phyloP scores from a whole-genome alignment of 306 rosid species.

The Pyrus communis region DNA sequence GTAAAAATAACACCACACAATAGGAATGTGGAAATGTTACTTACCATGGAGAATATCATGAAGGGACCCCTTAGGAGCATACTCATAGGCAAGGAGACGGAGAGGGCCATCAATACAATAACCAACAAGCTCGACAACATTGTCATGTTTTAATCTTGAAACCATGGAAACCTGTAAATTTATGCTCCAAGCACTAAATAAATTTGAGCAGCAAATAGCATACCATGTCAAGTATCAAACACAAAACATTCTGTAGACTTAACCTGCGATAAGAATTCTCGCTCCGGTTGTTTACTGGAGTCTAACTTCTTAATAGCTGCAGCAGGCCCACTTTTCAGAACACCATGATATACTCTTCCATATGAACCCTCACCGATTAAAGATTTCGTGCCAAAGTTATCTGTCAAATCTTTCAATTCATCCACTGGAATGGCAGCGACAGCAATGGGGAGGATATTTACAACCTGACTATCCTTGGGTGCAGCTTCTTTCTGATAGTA shows the following conservation, averaged over 20 bases:
- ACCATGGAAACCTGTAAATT: constrained; percentile 58
- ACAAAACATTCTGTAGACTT: not conserved
- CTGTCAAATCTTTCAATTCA: constrained; percentile 59
- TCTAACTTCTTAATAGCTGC: constrained; percentile 77
- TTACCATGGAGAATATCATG: constrained; percentile 72
- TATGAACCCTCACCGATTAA: constrained; percentile 81
- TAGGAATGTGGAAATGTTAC: not conserved
- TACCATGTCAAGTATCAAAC: not conserved
- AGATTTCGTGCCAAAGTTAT: constrained; percentile 54
- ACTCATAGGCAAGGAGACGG: constrained; percentile 64
- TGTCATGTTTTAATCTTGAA: constrained; percentile 71
- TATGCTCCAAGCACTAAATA: not conserved
- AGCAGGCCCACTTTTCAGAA: constrained; percentile 41
- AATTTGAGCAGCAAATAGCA: not conserved
- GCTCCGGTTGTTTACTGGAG: constrained; percentile 61
- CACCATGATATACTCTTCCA: constrained; percentile 61
- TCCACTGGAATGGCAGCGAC: constrained; percentile 61
- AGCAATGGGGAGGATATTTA: constrained; percentile 51
- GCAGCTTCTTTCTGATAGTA: constrained; percentile 35
- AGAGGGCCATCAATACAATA: constrained; percentile 65
- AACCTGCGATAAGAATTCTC: constrained; percentile 77
- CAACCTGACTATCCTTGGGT: constrained; percentile 17
- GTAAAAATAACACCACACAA: not conserved
- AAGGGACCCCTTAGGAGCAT: constrained; percentile 75
- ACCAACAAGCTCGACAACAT: constrained; percentile 58